Conservation (phyloP, 805 yeast species). For the Cyberlindnera subsufficiens region DNA sequence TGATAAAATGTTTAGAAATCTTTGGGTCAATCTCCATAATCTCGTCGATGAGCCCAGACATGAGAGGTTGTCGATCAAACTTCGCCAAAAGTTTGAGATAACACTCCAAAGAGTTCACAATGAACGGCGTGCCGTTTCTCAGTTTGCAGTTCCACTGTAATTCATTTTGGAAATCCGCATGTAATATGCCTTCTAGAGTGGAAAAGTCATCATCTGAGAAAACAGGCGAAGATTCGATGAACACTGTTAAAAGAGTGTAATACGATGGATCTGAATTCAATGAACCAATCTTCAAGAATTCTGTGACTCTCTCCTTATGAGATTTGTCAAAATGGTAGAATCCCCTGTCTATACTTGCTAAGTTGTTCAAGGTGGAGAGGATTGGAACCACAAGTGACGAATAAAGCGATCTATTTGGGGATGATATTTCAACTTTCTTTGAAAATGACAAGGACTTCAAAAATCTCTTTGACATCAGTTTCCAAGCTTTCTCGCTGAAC, state of each 20-base stretch:
- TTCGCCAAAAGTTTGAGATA: constrained; percentile 20
- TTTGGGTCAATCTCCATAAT: constrained; percentile 14
- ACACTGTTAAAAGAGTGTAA: constrained; percentile 28
- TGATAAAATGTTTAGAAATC: constrained; percentile 16
- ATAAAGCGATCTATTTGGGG: constrained; percentile 36
- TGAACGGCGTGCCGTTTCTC: constrained; percentile 25
- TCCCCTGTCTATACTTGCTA: constrained; percentile 41
- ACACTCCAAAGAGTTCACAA: constrained; percentile 26
- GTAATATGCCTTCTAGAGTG: constrained; percentile 26
- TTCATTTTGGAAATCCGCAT: constrained; percentile 22
- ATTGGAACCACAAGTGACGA: constrained; percentile 43
- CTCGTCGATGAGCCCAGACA: constrained; percentile 10
- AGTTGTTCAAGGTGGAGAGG: constrained; percentile 37
- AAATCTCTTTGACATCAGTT: constrained; percentile 26
- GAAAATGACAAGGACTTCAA: constrained; percentile 29
- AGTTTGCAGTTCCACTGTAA: constrained; percentile 25
- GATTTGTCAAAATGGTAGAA: constrained; percentile 53
- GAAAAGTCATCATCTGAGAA: constrained; percentile 12
- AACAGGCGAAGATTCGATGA: constrained; percentile 15
- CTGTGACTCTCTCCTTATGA: constrained; percentile 37
- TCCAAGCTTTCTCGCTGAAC: constrained; percentile 23
- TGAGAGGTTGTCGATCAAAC: background rate
- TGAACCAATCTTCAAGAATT: constrained; percentile 46
- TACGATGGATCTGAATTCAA: constrained; percentile 47
- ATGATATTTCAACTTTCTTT: constrained; percentile 17